A percentile compares a stretch with the other conserved stretches of the same genome.
Evolutionary conservation across 2,329 filamentous ascomycete genomes (phyloP).

Genomic region (Orbilia ellipsospora): DNA sequence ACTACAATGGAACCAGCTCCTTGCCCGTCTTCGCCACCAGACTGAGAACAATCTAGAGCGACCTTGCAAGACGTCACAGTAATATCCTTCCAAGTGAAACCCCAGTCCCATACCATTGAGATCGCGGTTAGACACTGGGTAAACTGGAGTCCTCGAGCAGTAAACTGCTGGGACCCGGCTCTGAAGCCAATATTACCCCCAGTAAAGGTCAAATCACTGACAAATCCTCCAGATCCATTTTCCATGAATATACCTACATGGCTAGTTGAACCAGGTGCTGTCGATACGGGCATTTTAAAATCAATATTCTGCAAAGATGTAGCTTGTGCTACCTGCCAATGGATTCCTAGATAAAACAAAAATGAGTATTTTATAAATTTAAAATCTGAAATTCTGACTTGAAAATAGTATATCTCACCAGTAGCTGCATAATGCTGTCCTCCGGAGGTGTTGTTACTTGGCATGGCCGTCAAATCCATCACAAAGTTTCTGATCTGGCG

Average conservation of each 20-base stretch:
- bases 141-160: conserved; percentile 61
- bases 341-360: conserved; percentile 65
- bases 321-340: conserved; percentile 76
- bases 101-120: conserved; percentile 71
- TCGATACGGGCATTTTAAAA: conserved; percentile 63
- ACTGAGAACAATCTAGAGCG: conserved; percentile 68
- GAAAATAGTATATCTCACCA: too few relatives aligned
- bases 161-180: conserved; percentile 72
- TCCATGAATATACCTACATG: conserved; percentile 73
- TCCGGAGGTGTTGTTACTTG: background rate
- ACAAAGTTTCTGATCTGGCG: conserved; percentile 74
- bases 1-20: conserved; percentile 64
- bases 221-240: conserved; percentile 61
- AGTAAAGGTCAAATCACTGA: conserved; percentile 65
- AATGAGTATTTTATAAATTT: too few relatives aligned
- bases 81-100: conserved; percentile 70
- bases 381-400: too few relatives aligned
- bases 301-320: conserved; percentile 71
- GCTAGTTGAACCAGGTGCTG: conserved; percentile 60
- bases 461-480: conserved; percentile 67
- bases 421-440: too few relatives aligned
- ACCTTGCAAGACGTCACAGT: conserved; percentile 66
- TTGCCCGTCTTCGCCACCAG: background rate
- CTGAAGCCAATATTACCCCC: conserved; percentile 71
- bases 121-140: conserved; percentile 68